Evolutionary conservation across 768 basidiomycete genomes (phyloP), one percentile per base, ranked within the genome.

Genomic region (Lactarius pseudohatsudake): DNA sequence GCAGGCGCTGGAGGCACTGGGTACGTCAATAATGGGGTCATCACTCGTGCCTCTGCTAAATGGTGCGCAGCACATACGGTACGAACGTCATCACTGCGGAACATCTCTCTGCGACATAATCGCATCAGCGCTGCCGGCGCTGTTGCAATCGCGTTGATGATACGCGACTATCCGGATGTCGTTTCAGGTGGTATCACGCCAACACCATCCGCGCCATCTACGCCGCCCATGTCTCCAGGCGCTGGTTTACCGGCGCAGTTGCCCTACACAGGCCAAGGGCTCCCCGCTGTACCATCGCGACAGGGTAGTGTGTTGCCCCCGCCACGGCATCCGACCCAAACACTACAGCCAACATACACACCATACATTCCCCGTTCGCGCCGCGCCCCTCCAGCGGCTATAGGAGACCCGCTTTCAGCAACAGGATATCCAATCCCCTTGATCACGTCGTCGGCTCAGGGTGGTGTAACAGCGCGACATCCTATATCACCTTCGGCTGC

Each of bases 111-210:
- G 28, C 86, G 96, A 18, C 85, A 92, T 56, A 98, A 99, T 76
- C 85, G 86, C 53, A 97, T 98, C 72, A 86, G 82, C 40, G 83
- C 88, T 0, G 84, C 90, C 0, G 94, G 95, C 40, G 94, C 91
- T 9, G 94, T 98, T 6, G 91, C 94, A 0, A 81, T 98, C 15
- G 95, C 96, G 0, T 83, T 97, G 60, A 96, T 99, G 93, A 95
- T 98, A 69, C 86, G 92, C 60, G 96, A 99, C 76, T 98, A 98
- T 74, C 92, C 94, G 4, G 94, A 97, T 70, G 82, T 89, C 53
- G 84, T 88, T 69, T 77, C 78, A 56, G 62, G 68, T 20, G 72
- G 70, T 4, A 68, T 75, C 3, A 71, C 75, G 4, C 61, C 72
- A 1, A 67, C 73, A 26, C 71, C 70, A 15, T 72, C 76, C 20